Evolutionary conservation across 2,329 filamentous ascomycete genomes (phyloP), one percentile per base, ranked within the genome.

Genomic region (Orbilia brochopaga): DNA sequence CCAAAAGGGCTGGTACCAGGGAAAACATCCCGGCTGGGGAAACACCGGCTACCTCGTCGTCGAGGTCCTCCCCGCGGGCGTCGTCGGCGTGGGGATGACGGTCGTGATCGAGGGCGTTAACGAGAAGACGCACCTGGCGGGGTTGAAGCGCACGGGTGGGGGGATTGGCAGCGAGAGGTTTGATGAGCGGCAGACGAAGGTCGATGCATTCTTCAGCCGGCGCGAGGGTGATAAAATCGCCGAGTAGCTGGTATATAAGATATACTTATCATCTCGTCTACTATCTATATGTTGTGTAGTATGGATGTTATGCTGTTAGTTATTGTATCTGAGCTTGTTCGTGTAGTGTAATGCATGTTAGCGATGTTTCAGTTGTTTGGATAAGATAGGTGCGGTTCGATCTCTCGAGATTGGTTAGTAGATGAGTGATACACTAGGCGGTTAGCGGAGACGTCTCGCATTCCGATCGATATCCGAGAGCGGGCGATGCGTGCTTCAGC

Each of bases 131-230:
- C 92, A 97, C 79, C 84, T 96, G 1, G 80, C 82, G 50, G 86
- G 87, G 27, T 81, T 96, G 66, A 92, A 88, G 78, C 89, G 91
- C 79, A 93, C 91, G 7, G 83, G 88, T 23, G 90, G 91, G 30
- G 92, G 92, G 2, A 89, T 96, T 64, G 91, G 91, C 61, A 94
- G 89, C 76, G 84, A 89, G 42, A 83, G 84, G 63, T 88, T 90
- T 77, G 92, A 97, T 78, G 83, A 85, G 10, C 87, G 83, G 52
- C 92, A 96, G 79, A 87, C 85, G 77, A 91, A 85, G 17, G 85
- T 97, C 75, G 86, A 90, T 51, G 84, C 85, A 0, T 96, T 94
- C 81, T 92, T 96, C 79, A 73, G 64, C 1, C 87, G 87, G 77
- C 85, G 84, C 35, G 44, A 57, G 56, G 51, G 60, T 46, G 46